phyloP scores from a whole-genome alignment of 257 asterid species.

The Pogostemon cablin region DNA sequence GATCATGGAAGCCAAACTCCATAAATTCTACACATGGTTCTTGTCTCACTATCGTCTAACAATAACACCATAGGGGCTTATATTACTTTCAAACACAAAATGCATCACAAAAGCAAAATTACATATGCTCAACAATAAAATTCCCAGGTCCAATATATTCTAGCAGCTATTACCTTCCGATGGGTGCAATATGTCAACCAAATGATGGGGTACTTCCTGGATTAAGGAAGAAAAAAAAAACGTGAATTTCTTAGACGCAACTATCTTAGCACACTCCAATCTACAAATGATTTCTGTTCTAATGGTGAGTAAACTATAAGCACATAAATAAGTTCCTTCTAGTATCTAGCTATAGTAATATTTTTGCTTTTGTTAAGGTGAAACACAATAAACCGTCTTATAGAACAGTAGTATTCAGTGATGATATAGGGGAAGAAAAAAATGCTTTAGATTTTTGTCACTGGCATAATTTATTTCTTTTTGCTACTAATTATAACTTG shows the following conservation, averaged over 20 bases:
- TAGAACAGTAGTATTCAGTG: background rate
- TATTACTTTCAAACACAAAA: conserved; percentile 17
- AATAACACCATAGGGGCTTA: background rate
- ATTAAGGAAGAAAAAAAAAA: background rate
- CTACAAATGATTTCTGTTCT: background rate
- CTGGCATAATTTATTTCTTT: no score
- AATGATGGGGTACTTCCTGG: conserved; percentile 95
- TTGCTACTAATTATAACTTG: background rate
- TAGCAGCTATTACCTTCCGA: conserved; percentile 74
- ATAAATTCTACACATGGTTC: background rate
- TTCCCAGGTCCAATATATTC: conserved; percentile 13
- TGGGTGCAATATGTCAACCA: conserved; percentile 91
- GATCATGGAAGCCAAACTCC: conserved; percentile 13
- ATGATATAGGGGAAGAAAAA: no score
- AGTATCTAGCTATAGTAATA: background rate
- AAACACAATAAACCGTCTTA: background rate
- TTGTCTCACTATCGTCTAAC: background rate
- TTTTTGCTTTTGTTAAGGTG: background rate
- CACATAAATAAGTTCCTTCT: background rate
- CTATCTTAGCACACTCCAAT: conserved; percentile 4
- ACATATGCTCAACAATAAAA: background rate
- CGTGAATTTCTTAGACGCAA: background rate
- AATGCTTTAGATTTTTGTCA: no score
- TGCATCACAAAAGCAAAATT: conserved; percentile 12
- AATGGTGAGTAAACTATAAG: conserved; percentile 12